Conservation (phyloP, 495 filamentous ascomycete genomes). For the Chaetomium tenue region DNA sequence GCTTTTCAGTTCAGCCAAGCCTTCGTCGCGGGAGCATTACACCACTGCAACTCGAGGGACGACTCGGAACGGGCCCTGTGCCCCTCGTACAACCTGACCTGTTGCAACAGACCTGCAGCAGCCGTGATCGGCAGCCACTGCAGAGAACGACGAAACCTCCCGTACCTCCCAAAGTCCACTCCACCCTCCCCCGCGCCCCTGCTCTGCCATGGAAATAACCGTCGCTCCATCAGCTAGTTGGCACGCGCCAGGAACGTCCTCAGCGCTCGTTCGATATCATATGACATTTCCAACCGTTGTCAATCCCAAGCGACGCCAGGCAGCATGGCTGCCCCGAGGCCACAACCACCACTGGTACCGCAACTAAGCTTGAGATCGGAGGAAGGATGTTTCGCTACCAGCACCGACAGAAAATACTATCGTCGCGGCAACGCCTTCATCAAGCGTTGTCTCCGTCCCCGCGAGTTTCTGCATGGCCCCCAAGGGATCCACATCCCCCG, state of each 20-base stretch:
- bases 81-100: slow-evolving; percentile 1
- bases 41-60: slow-evolving; percentile 5
- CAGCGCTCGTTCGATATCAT: background rate
- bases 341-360: slow-evolving; percentile 3
- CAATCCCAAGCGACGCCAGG: background rate
- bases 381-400: slow-evolving; percentile 14
- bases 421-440: slow-evolving; percentile 19
- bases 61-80: slow-evolving; percentile 13
- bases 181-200: slow-evolving; percentile 7
- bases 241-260: background rate
- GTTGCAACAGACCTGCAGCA: slow-evolving; percentile 18
- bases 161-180: background rate
- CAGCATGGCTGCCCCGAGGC: slow-evolving; percentile 12
- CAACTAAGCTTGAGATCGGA: slow-evolving; percentile 9
- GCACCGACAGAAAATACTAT: slow-evolving; percentile 17
- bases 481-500: slow-evolving; percentile 11
- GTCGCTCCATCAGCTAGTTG: background rate
- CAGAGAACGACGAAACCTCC: background rate
- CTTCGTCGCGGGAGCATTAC: slow-evolving; percentile 10
- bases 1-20: background rate
- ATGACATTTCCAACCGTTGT: background rate
- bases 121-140: slow-evolving; percentile 9
- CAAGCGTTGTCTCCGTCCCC: slow-evolving; percentile 16
- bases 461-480: slow-evolving; percentile 5
- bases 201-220: background rate